Base-by-base conservation (phyloP, 441 rosid genomes). In the Populus hybrid region DNA sequence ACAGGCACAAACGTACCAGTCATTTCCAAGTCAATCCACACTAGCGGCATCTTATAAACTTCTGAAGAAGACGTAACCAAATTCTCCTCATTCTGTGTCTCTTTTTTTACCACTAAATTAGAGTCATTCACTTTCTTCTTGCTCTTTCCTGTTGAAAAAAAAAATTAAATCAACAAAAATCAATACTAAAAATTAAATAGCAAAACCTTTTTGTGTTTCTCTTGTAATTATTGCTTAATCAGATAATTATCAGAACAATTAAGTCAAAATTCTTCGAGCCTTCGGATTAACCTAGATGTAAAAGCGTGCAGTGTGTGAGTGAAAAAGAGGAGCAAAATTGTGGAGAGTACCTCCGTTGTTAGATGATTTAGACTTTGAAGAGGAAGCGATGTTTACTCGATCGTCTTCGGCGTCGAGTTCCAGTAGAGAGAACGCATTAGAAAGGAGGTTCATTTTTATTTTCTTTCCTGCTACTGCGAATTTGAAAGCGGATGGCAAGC, bases 11-110 rank as follows among this genome's bases (percentile, higher is more conserved):
- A 24, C 72, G 69, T 83, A 93, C 99, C 99, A 76, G 99, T 91
- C 98, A 92, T 95, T 83, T 92, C 98, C 86, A 93, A 79, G 89
- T 93, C 96, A 79, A 93, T 91, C 97, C 99, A 93, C 72, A 93
- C 98, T 79, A 93, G 97, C 61, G 98, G 98, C 83, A 90, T 86
- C 81, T 63, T 91, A 86, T 76, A 92, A 68, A 56, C 80, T 64
- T 64, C 81, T 2, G 71, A 53, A 65, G 83, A 38, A 65, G 83
- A 76, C 40, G 71, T 42, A 72, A 63, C 84, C 23, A 79, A 67
- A 64, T 75, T 80, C 28, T 29, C 67, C 67, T 29, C 72, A n/a
- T 74, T 64, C 68, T 69, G 80, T 80, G 82, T 71, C 75, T 71
- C 76, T 2, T 74, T 80, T 68, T 68, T 68, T 16, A 21, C 24